Conservation (phyloP, 2,329 filamentous ascomycete species). For the Alternaria triticina region DNA sequence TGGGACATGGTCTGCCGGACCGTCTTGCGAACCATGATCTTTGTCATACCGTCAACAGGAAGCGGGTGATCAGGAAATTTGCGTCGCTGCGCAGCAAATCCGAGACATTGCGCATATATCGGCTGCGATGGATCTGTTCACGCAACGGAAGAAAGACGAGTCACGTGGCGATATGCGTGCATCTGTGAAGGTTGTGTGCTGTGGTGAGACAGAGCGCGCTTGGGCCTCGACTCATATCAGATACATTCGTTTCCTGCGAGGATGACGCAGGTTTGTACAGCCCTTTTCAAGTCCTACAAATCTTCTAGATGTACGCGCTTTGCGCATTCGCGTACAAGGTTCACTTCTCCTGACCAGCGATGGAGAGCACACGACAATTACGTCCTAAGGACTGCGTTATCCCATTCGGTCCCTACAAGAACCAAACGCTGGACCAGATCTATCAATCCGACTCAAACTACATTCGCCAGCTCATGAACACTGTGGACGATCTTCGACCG, state of each 20-base stretch:
- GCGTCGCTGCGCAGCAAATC: background rate
- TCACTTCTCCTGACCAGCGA: background rate
- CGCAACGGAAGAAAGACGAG: background rate
- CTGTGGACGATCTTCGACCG: background rate
- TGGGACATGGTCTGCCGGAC: background rate
- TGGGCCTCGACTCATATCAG: background rate
- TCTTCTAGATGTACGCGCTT: background rate
- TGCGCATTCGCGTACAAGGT: background rate
- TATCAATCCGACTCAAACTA: background rate
- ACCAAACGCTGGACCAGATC: background rate
- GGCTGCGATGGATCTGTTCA: background rate
- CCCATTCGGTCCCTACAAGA: background rate
- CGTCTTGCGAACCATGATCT: background rate
- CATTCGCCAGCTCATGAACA: background rate
- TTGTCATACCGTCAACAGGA: background rate
- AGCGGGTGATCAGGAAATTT: background rate
- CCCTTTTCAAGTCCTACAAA: background rate
- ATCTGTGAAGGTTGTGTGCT: background rate
- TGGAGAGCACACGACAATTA: background rate
- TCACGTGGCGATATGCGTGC: background rate
- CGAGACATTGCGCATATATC: background rate
- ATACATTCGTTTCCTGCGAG: background rate
- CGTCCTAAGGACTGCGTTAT: background rate
- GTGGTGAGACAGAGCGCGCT: background rate
- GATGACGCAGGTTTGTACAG: background rate